Percentiles rank a stretch among this genome's conserved stretches.
Evolutionary conservation across 176 grass and related monocot genomes (phyloP).

Genomic region (Avena insularis): DNA sequence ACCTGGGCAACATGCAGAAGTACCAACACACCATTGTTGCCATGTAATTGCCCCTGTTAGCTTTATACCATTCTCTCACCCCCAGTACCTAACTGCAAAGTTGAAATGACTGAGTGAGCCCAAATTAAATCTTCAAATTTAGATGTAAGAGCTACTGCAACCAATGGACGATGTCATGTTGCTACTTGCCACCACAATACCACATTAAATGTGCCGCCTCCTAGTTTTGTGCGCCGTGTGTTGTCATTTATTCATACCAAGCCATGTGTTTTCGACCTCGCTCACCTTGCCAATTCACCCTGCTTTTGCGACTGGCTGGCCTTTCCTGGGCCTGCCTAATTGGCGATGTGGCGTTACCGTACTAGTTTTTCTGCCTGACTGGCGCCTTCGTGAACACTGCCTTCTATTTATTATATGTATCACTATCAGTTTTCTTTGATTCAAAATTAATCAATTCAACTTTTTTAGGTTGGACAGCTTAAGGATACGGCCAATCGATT

Average conservation of each 20-base stretch:
- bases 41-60: conserved; percentile 6
- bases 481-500: conserved; percentile 63
- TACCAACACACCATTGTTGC: neutral
- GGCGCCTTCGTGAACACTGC: neutral
- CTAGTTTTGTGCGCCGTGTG: neutral
- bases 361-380: conserved; percentile 19
- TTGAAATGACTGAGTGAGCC: conserved; percentile 17
- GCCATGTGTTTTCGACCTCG: conserved; percentile 8
- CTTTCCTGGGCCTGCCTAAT: neutral
- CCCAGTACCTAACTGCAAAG: conserved; percentile 6
- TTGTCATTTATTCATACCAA: conserved; percentile 21
- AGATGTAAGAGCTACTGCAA: neutral
- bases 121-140: conserved; percentile 8
- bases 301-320: neutral
- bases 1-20: neutral
- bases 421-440: conserved; percentile 30
- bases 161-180: neutral
- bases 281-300: neutral
- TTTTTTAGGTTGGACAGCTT: conserved; percentile 72
- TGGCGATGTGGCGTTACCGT: neutral
- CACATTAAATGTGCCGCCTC: neutral
- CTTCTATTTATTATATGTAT: conserved; percentile 27
- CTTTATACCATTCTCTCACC: conserved; percentile 14
- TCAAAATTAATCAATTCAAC: conserved; percentile 6
- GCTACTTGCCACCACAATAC: neutral